Base-by-base conservation (phyloP, 1,139 yeast species). In the Diutina mesorugosa region DNA sequence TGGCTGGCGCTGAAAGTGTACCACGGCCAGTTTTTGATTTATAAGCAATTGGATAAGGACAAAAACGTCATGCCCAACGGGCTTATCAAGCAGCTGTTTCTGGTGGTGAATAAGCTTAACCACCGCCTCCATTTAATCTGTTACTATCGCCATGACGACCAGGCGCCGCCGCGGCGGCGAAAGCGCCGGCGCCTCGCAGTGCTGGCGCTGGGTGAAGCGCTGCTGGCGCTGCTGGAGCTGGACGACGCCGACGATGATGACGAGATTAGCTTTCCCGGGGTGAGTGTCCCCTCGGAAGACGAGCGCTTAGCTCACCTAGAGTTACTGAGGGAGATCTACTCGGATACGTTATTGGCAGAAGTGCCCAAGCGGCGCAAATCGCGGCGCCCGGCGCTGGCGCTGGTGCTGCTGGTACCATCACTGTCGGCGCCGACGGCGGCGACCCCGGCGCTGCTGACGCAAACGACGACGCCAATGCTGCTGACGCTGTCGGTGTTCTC, bases 1-100 rank as follows among this genome's bases (percentile, higher is more conserved):
- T 85, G 90, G 90, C 77, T 84, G 58, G 88, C 90, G 2, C 81
- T 87, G 0, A 73, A 89, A 61, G 90, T 85, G 28, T 50, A 50
- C 3, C 76, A 79, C 21, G 88, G 89, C 1, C 76, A 81, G 1
- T 85, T 85, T 63, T 69, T 85, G 52, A 78, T 83, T 6, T 85
- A 85, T 66, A 76, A 79, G 58, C 89, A 85, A 65, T 78, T 84
- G 74, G 83, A 79, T 55, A 61, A 61, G 32, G 63, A 63, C 26
- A 65, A 67, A 32, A 62, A 61, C 28, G 55, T 62, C 67, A 79
- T 78, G 60, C 63, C 66, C 3, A 69, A 74, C 58, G 87, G 88
- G 0, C 68, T 84, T 10, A 69, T 79, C 59, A 84, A 84, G 63
- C 86, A 83, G 63, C 77, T 83, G 54, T 81, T 83, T 61, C 77